phyloP scores from a whole-genome alignment of 331 rosid genomes.

The Malus hybrid region DNA sequence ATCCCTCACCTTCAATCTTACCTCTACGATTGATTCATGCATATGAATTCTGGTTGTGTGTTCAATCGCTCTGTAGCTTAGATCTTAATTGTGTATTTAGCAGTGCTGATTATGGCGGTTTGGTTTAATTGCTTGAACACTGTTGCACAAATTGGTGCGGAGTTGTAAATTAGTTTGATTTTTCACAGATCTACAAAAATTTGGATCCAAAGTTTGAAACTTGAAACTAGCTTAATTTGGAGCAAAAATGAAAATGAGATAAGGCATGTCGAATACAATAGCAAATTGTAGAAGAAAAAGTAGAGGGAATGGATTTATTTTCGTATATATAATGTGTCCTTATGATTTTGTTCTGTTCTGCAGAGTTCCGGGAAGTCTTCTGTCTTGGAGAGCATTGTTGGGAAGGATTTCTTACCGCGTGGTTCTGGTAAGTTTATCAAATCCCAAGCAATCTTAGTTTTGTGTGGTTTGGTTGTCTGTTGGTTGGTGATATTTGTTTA shows the following conservation, averaged over 20 bases:
- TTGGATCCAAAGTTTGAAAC: neutral
- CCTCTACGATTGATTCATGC: neutral
- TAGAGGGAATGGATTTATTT: neutral
- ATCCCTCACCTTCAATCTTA: conserved; percentile 13
- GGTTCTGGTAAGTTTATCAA: conserved; percentile 60
- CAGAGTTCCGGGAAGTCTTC: conserved; percentile 98
- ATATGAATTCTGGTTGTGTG: neutral
- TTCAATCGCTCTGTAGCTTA: neutral
- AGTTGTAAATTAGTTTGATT: neutral
- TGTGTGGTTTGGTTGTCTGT: neutral
- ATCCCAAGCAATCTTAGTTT: neutral
- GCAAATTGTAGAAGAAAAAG: neutral
- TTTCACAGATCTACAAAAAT: neutral
- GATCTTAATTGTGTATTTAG: neutral
- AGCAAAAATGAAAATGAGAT: neutral
- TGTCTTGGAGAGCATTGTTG: conserved; percentile 81
- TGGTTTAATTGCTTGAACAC: neutral
- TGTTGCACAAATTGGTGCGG: neutral
- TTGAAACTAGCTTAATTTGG: neutral
- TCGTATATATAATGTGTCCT: neutral
- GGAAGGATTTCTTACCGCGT: conserved; percentile 96
- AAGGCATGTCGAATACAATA: neutral
- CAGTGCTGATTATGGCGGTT: neutral
- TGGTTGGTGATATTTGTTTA: neutral
- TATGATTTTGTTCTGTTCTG: conserved; percentile 7